These are phyloP conservation scores for Colletotrichum spinosum DNA, from an alignment of 2,329 filamentous ascomycete genomes.

Conservation along the genomic window DNA sequence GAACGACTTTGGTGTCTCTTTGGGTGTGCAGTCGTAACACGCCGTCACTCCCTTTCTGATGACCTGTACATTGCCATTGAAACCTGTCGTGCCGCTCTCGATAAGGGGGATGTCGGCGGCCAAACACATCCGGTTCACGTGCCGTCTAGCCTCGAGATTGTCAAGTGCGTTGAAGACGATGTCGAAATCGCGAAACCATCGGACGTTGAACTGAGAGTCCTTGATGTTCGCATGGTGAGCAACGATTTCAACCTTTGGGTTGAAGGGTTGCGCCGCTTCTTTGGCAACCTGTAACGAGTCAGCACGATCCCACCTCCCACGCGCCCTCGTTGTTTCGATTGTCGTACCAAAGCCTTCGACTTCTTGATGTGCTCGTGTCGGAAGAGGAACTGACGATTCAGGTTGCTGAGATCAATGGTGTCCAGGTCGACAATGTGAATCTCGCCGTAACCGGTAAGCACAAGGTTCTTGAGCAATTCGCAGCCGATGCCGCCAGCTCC, in stretches of 20 bases:
- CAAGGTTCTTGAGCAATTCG: constrained; percentile 96
- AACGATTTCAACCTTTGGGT: constrained; percentile 85
- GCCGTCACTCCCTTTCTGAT: constrained; percentile 93
- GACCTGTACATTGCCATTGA: constrained; percentile 97
- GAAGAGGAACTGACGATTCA: constrained; percentile 98
- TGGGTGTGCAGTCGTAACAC: constrained; percentile 94
- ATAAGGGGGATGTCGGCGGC: constrained; percentile 91
- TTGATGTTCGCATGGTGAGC: constrained; percentile 97
- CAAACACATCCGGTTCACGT: constrained; percentile 98
- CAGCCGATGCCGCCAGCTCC: constrained; percentile 98
- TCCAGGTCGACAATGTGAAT: constrained; percentile 97
- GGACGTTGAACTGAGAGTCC: constrained; percentile 84
- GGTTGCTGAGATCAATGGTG: constrained; percentile 96
- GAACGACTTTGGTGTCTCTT: constrained; percentile 91
- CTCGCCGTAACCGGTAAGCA: constrained; percentile 90
- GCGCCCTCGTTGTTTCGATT: constrained; percentile 13
- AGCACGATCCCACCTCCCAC: constrained; percentile 2
- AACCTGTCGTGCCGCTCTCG: constrained; percentile 97
- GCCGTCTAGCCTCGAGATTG: constrained; percentile 91
- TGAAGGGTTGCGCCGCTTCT: constrained; percentile 90
- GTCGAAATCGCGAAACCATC: constrained; percentile 86
- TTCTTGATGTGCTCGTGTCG: constrained; percentile 98
- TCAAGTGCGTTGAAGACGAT: constrained; percentile 97
- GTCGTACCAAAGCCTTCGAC: constrained; percentile 86
- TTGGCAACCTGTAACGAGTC: constrained; percentile 78